Conservation (phyloP, 2,329 filamentous ascomycete genomes). For the Endocalyx cinctus region DNA sequence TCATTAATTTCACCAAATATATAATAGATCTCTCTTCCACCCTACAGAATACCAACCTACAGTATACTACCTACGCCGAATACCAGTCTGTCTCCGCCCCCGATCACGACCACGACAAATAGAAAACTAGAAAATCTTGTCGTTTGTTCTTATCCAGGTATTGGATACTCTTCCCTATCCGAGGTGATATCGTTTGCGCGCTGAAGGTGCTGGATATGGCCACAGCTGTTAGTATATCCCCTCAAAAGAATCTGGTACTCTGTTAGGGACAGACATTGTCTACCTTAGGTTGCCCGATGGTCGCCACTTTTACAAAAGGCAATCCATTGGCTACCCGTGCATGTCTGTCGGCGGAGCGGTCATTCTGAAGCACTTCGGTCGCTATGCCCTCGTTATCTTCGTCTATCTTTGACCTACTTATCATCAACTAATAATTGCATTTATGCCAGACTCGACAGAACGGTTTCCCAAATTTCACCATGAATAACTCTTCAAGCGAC, state of each 20-base stretch:
- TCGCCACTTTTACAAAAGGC: background rate
- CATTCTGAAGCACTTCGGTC: too few relatives aligned
- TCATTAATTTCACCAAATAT: too few relatives aligned
- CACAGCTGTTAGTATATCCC: conserved; percentile 19
- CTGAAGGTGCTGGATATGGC: conserved; percentile 13
- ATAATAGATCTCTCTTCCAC: background rate
- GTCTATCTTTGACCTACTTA: too few relatives aligned
- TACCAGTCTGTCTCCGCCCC: background rate
- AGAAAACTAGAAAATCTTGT: too few relatives aligned
- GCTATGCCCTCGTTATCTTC: too few relatives aligned
- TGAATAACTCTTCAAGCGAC: conserved; percentile 27
- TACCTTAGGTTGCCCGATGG: background rate
- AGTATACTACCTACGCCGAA: background rate
- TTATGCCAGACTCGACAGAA: conserved; percentile 18
- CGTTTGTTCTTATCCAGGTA: too few relatives aligned
- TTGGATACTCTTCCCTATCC: background rate
- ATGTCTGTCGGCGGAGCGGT: conserved; percentile 6
- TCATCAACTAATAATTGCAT: background rate
- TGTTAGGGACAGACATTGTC: background rate
- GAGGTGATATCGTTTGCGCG: background rate
- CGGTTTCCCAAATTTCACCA: conserved; percentile 33
- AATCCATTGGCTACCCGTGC: background rate
- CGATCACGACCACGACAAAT: background rate
- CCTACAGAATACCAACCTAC: background rate
- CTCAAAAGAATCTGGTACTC: background rate